Evolutionary conservation across 345 rosid species (phyloP), one percentile per base, ranked within the genome.

Genomic region (Bruguiera gymnorhiza): DNA sequence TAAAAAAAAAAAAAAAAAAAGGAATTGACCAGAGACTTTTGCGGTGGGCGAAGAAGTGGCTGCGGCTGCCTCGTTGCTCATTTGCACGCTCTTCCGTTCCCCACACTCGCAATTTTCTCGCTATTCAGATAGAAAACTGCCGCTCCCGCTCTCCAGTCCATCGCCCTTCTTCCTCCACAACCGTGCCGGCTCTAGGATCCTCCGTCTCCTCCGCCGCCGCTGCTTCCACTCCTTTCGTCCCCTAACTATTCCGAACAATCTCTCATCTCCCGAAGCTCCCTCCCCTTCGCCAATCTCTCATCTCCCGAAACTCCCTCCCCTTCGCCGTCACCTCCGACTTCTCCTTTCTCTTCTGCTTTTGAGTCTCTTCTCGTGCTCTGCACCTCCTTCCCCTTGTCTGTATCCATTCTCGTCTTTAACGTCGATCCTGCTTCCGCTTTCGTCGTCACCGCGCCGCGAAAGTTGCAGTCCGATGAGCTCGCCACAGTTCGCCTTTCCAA

Each of bases 401-500:
- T 91, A 54, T 82, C 89, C 11, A 76, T 93, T 0, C 78, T 87
- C 56, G 24, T 86, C 37, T 74, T 81, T 8, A 85, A 85, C 43
- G 88, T 88, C 39, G 89, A 76, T 36, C 67, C 88, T 0, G 90
- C 92, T 30, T 76, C 87, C 2, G 95, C 97, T 34, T 88, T 94
- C 67, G 93, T 94, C 15, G 86, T 86, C 68, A 73, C 86, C 27
- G 58, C 90, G 10, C 89, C 87, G 1, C 83, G 91, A 71, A 91
- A 89, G 75, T 79, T 89, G 66, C 96, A 87, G 83, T 46, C 89
- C 55, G 93, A 94, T 76, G 98, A 91, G 73, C 89, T 94, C 71
- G 97, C 97, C 21, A 88, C 96, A 1, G 98, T 94, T 76, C 87
- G 93, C 37, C 87, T 94, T 94, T 94, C 66, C 89, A 87, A 69